Evolutionary conservation across 2,329 filamentous ascomycete species (phyloP), one percentile per base, ranked within the genome.

Genomic region (Alternaria gaisen): DNA sequence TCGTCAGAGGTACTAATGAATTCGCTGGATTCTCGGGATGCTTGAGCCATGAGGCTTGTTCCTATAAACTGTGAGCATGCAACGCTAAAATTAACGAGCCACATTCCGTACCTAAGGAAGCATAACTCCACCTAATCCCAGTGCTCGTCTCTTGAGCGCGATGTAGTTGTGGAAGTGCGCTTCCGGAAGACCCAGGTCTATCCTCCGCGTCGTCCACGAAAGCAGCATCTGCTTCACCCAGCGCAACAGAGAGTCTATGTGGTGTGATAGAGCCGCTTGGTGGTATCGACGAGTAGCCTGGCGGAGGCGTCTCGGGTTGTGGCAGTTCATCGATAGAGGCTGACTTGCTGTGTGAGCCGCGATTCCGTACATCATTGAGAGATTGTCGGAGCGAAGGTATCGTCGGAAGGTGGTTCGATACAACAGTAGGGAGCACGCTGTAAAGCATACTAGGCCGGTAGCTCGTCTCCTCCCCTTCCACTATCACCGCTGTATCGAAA

Each of bases 51-150:
- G 8, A 86, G 80, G 52, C 74, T 82, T 28, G 83, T 73, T 6
- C 84, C 83, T 85, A 48, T 2, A 24, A 3, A 1, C 11, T n/a
- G 24, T 70, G 12, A 71, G 57, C 38, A 53, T n/a, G 18, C 4
- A 38, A 26, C 8, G 1, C 7, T 2, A 11, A 26, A 3, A 36
- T n/a, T 11, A 7, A 5, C 3, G 5, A 30, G 28, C 3, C 2
- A 12, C 7, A 11, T 7, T 10, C 40, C 60, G 18, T 76, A 83
- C 83, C 84, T 72, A 84, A 80, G 63, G 79, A 80, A 6, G 83
- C 84, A 74, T 82, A 85, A 57, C 81, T 84, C 84, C 84, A 86
- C 9, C 77, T 78, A 50, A 86, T 81, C 1, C 81, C 82, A 47
- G 75, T 80, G 43, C 64, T 69, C 5, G 60, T 65, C 42, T 79